Base-by-base conservation (phyloP, 148 eudicot genomes). In the Diospyros lotus region DNA sequence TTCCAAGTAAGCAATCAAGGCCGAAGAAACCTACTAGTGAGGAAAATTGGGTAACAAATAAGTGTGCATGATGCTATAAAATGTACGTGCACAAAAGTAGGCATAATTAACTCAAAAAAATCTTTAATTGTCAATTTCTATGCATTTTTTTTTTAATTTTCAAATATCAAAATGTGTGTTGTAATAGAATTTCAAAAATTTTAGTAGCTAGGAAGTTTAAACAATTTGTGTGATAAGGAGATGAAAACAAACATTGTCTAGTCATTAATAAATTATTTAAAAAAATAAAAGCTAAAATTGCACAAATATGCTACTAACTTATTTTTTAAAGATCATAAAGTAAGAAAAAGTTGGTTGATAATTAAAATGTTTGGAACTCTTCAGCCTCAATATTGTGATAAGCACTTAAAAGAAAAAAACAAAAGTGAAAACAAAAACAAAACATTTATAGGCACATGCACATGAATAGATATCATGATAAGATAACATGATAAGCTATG, bases 11-110 rank as follows among this genome's bases (percentile, higher is more conserved):
- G 41, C 11, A 58, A 43, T 39, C 53, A 58, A 44, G 9, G 65
- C 64, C 28, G 28, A 43, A 72, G 10, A 10, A 58, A 72, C 75
- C 18, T 72, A 72, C 66, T 66, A 59, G 53, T 59, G 75, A 60
- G 52, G 43, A 18, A 43, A 59, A 46, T 43, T 72, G 75, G 59
- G 55, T 14, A 45, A 17, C 66, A 60, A 72, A 72, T 66, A 72
- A 55, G 66, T 72, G 53, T 43, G 41, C 75, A 18, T 59, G 75
- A 59, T 28, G 75, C 75, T 72, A 61, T 55, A 61, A 72, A 44
- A 72, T 72, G 60, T 40, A 59, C 50, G 46, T 58, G 40, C 66
- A 59, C 75, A 59, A n/a, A 58, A 72, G 75, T 72, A 43, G 59
- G 44, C 58, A 45, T 72, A 54, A 45, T 59, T 17, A 69, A 69